Conservation (phyloP, 495 filamentous ascomycete genomes). For the Letharia lupina region DNA sequence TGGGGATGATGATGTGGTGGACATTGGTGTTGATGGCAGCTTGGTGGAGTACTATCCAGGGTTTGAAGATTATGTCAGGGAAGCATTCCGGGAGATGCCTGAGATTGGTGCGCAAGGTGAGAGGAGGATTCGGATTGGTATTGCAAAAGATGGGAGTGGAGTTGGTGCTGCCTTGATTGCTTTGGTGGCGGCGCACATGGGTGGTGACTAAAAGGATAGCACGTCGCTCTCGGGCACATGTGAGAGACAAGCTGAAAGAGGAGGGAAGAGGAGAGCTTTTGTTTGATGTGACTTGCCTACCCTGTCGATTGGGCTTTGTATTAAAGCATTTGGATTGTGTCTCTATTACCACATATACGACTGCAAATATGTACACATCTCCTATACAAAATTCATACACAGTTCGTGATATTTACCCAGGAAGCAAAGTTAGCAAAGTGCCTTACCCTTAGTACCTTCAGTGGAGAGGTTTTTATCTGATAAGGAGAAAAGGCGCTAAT, state of each 20-base stretch:
- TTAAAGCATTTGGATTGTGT: neutral
- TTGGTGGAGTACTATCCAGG: conserved; percentile 27
- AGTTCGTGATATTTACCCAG: no score
- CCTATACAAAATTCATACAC: no score
- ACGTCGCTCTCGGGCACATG: neutral
- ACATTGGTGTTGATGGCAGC: conserved; percentile 30
- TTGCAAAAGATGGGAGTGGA: conserved; percentile 36
- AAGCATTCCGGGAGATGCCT: conserved; percentile 29
- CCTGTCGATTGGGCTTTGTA: neutral
- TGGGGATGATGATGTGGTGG: conserved; percentile 25
- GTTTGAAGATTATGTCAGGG: conserved; percentile 31
- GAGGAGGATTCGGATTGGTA: conserved; percentile 30
- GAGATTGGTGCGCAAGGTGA: conserved; percentile 31
- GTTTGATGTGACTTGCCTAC: neutral
- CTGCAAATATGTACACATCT: neutral
- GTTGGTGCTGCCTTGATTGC: conserved; percentile 36
- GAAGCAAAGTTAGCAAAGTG: no score
- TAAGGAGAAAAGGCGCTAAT: neutral
- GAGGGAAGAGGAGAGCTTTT: neutral
- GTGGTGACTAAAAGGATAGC: neutral
- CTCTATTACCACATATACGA: neutral
- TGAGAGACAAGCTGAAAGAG: neutral
- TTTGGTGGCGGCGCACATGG: conserved; percentile 26
- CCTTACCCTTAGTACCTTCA: no score
- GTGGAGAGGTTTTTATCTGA: neutral